Evolutionary conservation across 2,329 filamentous ascomycete genomes (phyloP).

Genomic region (Ceratocystis ficicola): DNA sequence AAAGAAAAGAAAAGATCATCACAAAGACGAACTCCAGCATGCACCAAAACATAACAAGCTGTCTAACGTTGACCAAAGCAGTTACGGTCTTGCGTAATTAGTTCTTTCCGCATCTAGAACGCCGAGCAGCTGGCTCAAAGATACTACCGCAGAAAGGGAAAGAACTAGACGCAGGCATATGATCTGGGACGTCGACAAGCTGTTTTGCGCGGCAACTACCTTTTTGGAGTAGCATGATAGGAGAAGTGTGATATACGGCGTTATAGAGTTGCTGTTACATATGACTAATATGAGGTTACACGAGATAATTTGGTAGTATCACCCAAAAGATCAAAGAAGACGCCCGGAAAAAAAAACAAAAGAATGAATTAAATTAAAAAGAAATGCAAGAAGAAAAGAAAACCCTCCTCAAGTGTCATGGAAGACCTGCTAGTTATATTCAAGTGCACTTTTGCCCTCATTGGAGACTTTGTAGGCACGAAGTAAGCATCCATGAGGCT

Average conservation of each 20-base stretch:
- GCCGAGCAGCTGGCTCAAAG: not conserved
- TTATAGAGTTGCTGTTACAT: not conserved
- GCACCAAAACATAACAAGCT: slow-evolving; percentile 3
- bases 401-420: not conserved
- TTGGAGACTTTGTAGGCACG: too few relatives aligned
- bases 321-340: not conserved
- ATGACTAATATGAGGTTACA: not conserved
- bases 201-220: not conserved
- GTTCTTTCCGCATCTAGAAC: not conserved
- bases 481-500: too few relatives aligned
- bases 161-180: not conserved
- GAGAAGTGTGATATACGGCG: not conserved
- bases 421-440: too few relatives aligned
- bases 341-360: not conserved
- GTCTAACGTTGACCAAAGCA: not conserved
- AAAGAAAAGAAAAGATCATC: not conserved
- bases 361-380: not conserved
- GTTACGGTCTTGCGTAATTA: not conserved
- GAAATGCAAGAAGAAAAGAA: not conserved
- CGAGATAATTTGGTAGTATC: not conserved
- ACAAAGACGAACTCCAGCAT: not conserved
- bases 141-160: not conserved
- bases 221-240: not conserved
- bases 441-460: too few relatives aligned
- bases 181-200: too few relatives aligned